These are phyloP conservation scores for Apiospora malaysiana DNA, from an alignment of 2,329 filamentous ascomycete species.

Conservation along the genomic window DNA sequence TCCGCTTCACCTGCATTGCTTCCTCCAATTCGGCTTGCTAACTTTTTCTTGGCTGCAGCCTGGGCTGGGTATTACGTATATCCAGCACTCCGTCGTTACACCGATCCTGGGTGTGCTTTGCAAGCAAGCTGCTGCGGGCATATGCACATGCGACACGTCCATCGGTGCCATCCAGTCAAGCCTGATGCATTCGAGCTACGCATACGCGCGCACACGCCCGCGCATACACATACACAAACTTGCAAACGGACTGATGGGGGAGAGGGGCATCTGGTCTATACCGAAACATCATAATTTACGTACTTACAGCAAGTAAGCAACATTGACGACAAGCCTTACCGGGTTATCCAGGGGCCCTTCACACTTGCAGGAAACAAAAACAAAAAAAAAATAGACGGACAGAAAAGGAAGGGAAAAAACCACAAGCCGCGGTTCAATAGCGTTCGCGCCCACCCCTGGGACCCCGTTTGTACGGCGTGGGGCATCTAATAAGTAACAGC, in stretches of 20 bases:
- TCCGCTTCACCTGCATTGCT: neutral
- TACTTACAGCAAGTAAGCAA: slow-evolving; percentile 1
- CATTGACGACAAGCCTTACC: neutral
- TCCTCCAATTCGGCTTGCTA: neutral
- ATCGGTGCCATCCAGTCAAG: neutral
- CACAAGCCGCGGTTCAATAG: neutral
- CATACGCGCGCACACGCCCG: neutral
- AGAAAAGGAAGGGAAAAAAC: neutral
- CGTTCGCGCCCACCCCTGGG: neutral
- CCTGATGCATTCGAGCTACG: neutral
- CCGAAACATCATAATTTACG: neutral
- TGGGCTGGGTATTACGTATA: slow-evolving; percentile 2
- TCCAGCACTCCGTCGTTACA: neutral
- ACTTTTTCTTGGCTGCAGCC: neutral
- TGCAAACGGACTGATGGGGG: neutral
- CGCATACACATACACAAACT: neutral
- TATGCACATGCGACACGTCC: slow-evolving; percentile 1
- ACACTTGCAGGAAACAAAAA: neutral
- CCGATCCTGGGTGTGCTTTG: neutral
- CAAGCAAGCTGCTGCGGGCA: neutral
- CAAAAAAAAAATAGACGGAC: neutral
- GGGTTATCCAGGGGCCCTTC: neutral
- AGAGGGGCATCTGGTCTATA: neutral
- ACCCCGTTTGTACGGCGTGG: neutral
- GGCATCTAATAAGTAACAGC: neutral